Evolutionary conservation across 2,329 filamentous ascomycete species (phyloP), one percentile per base, ranked within the genome.

Genomic region (Aureobasidium sp.): DNA sequence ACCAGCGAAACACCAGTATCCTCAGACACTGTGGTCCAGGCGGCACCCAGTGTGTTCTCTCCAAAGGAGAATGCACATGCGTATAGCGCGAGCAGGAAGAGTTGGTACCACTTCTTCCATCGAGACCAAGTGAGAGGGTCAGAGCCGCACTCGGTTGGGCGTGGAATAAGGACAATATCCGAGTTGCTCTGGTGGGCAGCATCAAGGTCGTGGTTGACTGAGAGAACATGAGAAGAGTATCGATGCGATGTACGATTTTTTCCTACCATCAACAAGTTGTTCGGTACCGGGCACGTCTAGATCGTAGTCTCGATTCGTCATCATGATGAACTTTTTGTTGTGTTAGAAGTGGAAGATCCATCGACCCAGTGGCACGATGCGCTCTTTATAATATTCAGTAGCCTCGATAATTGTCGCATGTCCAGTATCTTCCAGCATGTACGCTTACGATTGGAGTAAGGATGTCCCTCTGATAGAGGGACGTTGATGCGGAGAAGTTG

Each of bases 1-100:
- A 67, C 70, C 29, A 77, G 60, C 1, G 67, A 70, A 21, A 77
- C 74, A 10, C 70, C 69, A 0, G 74, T 75, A 8, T 77, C 73
- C 2, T 70, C 64, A 8, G 73, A 72, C 16, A 77, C 73, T 10
- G 72, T 71, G 0, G 74, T 76, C 74, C 74, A 77, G 48, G 74
- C 73, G 16, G 75, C 74, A n/a, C 75, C 75, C 42, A 73, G 70
- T 39, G 73, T 74, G 57, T 76, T 77, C 61, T 76, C 74, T 14
- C 74, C 74, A 61, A 72, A 75, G 1, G 74, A 75, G 62, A 74
- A 74, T 1, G 74, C 71, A 42, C 75, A 76, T 2, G 75, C 74
- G 55, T 76, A 77, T 1, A 74, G 61, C 1, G 74, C 72, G 1
- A 76, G 71, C 4, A 77, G 62, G 61, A 75, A 73, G 1, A 77